A percentile compares a stretch with the other conserved stretches of the same genome.
phyloP scores from a whole-genome alignment of 2,329 filamentous ascomycete species.

The Neophaeococcomyces mojaviensis region DNA sequence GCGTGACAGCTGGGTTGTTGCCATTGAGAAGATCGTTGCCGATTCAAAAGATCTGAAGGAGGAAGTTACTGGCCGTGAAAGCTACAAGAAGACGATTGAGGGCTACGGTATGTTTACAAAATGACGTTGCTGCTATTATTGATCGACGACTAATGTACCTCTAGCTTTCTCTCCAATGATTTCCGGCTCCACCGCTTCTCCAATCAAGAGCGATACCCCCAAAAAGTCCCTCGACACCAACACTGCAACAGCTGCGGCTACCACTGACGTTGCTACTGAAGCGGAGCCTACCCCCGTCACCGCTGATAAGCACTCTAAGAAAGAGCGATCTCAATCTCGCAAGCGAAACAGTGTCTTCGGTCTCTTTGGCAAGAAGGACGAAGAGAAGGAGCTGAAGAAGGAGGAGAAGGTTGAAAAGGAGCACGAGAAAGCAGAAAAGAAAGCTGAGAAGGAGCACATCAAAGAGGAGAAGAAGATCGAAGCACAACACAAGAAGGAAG shows the following conservation, averaged over 20 bases:
- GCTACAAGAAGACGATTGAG: slow-evolving; percentile 80
- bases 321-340: slow-evolving; percentile 54
- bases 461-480: slow-evolving; percentile 34
- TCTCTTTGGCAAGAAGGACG: slow-evolving; percentile 56
- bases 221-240: slow-evolving; percentile 25
- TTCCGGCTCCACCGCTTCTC: slow-evolving; percentile 23
- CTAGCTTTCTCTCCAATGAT: slow-evolving; percentile 34
- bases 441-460: slow-evolving; percentile 33
- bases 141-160: slow-evolving; percentile 23
- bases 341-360: slow-evolving; percentile 55
- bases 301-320: slow-evolving; percentile 43
- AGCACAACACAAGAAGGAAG: slow-evolving; percentile 37
- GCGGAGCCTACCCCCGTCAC: slow-evolving; percentile 20
- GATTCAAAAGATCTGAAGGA: slow-evolving; percentile 78
- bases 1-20: slow-evolving; percentile 85
- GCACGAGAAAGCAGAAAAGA: slow-evolving; percentile 29
- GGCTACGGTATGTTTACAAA: slow-evolving; percentile 51
- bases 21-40: slow-evolving; percentile 71
- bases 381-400: slow-evolving; percentile 37
- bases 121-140: slow-evolving; percentile 18
- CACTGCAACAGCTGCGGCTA: slow-evolving; percentile 14
- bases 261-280: slow-evolving; percentile 7
- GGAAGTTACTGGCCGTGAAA: slow-evolving; percentile 66
- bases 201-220: slow-evolving; percentile 25
- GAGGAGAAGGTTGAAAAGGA: slow-evolving; percentile 35